Evolutionary conservation across 371 early-diverging fungal genomes (phyloP).

Genomic region (Amoeboaphelidium protococcarum): DNA sequence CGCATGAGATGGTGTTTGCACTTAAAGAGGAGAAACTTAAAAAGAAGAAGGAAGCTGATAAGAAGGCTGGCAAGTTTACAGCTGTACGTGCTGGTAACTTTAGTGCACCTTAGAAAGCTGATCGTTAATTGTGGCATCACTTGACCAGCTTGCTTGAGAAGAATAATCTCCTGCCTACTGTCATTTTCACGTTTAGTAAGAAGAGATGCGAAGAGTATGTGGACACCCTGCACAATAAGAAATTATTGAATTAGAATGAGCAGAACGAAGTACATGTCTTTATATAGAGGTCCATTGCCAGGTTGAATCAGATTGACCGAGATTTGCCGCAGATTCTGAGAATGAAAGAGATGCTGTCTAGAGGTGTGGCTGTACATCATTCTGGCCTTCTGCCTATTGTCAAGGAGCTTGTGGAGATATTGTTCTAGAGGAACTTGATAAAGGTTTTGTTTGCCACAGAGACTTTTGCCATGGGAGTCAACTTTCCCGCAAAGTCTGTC

Average conservation of each 20-base stretch:
- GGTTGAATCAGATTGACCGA: constrained; percentile 47
- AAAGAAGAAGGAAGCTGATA: constrained; percentile 1
- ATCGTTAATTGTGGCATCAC: constrained; percentile 48
- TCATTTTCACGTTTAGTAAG: constrained; percentile 90
- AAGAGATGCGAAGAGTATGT: constrained; percentile 91
- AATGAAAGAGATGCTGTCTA: constrained; percentile 50
- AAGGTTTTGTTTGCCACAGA: constrained; percentile 82
- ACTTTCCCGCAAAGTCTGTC: constrained; percentile 91
- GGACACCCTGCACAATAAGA: constrained; percentile 34
- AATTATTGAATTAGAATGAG: constrained; percentile 36
- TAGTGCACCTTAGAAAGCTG: constrained; percentile 17
- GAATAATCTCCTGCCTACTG: constrained; percentile 58
- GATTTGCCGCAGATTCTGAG: constrained; percentile 71
- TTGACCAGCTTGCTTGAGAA: constrained; percentile 38
- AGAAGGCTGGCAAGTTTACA: not conserved
- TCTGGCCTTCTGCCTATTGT: constrained; percentile 90
- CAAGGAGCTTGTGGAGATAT: constrained; percentile 94
- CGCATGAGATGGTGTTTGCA: not conserved
- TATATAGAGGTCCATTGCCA: constrained; percentile 42
- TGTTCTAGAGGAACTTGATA: constrained; percentile 77
- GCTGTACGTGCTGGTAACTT: no score
- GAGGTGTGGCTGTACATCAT: constrained; percentile 96
- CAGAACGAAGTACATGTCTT: constrained; percentile 69
- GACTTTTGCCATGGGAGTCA: constrained; percentile 97
- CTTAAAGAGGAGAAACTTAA: not conserved